Conservation (phyloP, 306 rosid genomes). For the Cucumis melo region DNA sequence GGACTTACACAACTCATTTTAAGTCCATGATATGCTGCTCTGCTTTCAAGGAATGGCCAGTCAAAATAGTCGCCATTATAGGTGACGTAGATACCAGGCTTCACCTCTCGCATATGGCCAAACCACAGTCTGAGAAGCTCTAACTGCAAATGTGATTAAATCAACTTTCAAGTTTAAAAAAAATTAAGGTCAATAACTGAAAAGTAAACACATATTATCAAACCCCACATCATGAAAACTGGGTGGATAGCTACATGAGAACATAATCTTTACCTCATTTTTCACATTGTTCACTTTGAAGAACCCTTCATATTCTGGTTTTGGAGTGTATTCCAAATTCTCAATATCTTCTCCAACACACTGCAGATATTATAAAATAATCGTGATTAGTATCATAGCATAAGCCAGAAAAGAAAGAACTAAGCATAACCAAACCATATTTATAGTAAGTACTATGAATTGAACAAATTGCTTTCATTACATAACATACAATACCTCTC, state of each 20-base stretch:
- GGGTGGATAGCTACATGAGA: neutral
- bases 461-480: neutral
- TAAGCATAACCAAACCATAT: neutral
- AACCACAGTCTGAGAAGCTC: slow-evolving; percentile 90
- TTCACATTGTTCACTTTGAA: slow-evolving; percentile 83
- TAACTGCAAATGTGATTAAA: slow-evolving; percentile 31
- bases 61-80: slow-evolving; percentile 94
- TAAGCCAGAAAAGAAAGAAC: too few species aligned
- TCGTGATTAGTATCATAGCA: neutral
- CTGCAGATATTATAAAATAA: slow-evolving; percentile 27
- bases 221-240: too few species aligned
- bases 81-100: slow-evolving; percentile 94
- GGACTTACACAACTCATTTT: slow-evolving; percentile 79
- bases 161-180: too few species aligned
- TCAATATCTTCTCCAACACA: slow-evolving; percentile 92
- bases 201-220: too few species aligned
- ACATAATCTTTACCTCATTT: slow-evolving; percentile 52
- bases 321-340: slow-evolving; percentile 87
- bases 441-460: neutral
- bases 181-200: too few species aligned
- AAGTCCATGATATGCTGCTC: slow-evolving; percentile 76
- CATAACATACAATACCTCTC: slow-evolving; percentile 60
- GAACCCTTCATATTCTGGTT: slow-evolving; percentile 85
- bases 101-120: slow-evolving; percentile 88
- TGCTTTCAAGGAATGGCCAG: slow-evolving; percentile 91